These are phyloP conservation scores for Thielaviopsis punctulata DNA, from an alignment of 2,329 filamentous ascomycete genomes.

Conservation along the genomic window DNA sequence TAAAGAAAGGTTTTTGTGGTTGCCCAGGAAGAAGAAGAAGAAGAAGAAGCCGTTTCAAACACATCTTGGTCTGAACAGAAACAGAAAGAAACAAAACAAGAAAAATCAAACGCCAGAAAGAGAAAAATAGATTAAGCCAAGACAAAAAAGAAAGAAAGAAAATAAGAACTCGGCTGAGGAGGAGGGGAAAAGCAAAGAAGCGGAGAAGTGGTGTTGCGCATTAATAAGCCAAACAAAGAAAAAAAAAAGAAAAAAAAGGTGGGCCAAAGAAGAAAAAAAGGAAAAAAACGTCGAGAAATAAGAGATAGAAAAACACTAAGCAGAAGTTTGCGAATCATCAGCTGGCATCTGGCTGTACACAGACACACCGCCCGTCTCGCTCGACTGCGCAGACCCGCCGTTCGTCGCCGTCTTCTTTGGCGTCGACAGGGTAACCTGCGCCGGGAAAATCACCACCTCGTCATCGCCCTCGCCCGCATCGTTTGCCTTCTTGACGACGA, in stretches of 20 bases:
- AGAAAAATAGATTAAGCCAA: no score
- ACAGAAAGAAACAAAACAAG: background rate
- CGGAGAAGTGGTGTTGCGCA: no score
- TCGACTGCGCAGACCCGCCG: conserved; percentile 28
- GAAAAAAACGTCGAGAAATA: background rate
- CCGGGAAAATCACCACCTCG: conserved; percentile 87
- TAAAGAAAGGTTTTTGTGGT: background rate
- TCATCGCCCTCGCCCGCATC: conserved; percentile 77
- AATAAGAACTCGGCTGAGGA: no score
- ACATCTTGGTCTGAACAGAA: no score
- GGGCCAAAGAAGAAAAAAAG: conserved; percentile 1
- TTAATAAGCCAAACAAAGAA: background rate
- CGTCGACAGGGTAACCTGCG: conserved; percentile 70
- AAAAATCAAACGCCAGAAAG: no score
- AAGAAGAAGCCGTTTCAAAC: no score
- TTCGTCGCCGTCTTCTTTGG: conserved; percentile 21
- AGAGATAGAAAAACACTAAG: conserved; percentile 15
- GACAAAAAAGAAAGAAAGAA: no score
- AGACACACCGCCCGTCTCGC: conserved; percentile 33
- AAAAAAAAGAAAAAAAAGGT: background rate
- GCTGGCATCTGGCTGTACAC: conserved; percentile 15
- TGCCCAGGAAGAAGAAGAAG: background rate
- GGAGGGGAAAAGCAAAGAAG: background rate
- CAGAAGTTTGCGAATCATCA: conserved; percentile 20
- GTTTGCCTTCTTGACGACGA: conserved; percentile 91